Evolutionary conservation across 129 eudicot genomes (phyloP).

Genomic region (Scalesia atractyloides): DNA sequence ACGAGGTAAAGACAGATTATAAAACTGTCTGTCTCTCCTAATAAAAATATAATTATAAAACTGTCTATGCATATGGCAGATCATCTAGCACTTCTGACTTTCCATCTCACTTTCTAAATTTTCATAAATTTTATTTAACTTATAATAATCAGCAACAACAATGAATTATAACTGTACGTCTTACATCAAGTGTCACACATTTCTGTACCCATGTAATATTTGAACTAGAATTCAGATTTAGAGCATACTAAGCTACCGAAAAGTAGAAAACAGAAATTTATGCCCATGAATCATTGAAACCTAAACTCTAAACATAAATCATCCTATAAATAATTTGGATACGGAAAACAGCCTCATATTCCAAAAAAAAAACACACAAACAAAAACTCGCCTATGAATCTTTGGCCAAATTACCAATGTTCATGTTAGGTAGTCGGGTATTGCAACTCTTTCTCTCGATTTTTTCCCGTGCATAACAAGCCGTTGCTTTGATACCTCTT

Average conservation of each 20-base stretch:
- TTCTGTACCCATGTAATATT: not conserved
- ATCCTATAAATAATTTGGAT: not conserved
- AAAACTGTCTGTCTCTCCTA: not conserved
- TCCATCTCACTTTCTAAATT: not conserved
- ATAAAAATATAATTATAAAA: too few relatives aligned
- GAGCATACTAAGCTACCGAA: not conserved
- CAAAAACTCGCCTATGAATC: not conserved
- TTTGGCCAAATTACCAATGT: not conserved
- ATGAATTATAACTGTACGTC: not conserved
- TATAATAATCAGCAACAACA: not conserved
- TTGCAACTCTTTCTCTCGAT: too few relatives aligned
- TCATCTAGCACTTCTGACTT: conserved; percentile 5
- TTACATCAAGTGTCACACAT: not conserved
- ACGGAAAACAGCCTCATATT: not conserved
- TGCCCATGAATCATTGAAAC: not conserved
- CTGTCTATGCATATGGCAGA: not conserved
- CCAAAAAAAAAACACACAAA: not conserved
- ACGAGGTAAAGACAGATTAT: not conserved
- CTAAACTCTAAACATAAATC: not conserved
- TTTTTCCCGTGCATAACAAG: too few relatives aligned
- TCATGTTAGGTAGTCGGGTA: not conserved
- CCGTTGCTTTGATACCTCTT: too few relatives aligned
- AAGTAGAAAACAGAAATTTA: conserved; percentile 1
- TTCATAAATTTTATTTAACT: not conserved
- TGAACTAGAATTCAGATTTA: not conserved